Base-by-base conservation (phyloP, 331 rosid species). In the Rosa hybrid region DNA sequence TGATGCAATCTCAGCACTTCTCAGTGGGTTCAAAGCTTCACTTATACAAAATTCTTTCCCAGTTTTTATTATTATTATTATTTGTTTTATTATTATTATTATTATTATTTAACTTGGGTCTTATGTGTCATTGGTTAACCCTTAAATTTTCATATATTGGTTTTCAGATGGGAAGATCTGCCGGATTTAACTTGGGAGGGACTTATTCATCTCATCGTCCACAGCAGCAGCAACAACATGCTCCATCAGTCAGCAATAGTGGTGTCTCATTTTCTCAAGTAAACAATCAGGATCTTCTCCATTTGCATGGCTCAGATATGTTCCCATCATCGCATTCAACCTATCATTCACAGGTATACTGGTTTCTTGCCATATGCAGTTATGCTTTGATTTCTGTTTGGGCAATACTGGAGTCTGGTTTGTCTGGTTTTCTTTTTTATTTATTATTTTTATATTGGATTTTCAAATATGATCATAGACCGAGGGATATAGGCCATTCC, bases 1-100 rank as follows among this genome's bases (percentile, higher is more conserved):
- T 95, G 94, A 90, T 95, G 96, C 99, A 95, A 84, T 89, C 97
- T 50, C 98, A 90, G 84, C 98, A 95, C 83, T 95, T 95, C 88
- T 59, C 98, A 27, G 99, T 95, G 88, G 73, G 99, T 89, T 80
- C 54, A 74, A 80, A 20, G 63, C 80, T 63, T 9, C 50, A 44
- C 50, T 25, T 63, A 34, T 45, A 30, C n/a, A 63, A 45, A 44
- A 42, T 49, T 50, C 13, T 25, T 23, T 21, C 17, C 11, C 0
- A 20, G 12, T 13, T 3, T 41, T 1, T 48, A 44, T 23, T 41
- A 6, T 25, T 42, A 7, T 42, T 45, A 9, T 45, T 34, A 3
- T 34, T 34, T 34, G 1, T 11, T 41, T 17, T 67, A 6, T 42
- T 45, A 44, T 44, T 34, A 0, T 34, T 34, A 3, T 41, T 17